Evolutionary conservation across 1,284 basidiomycete species (phyloP).

Genomic region (Takashimella koratensis): DNA sequence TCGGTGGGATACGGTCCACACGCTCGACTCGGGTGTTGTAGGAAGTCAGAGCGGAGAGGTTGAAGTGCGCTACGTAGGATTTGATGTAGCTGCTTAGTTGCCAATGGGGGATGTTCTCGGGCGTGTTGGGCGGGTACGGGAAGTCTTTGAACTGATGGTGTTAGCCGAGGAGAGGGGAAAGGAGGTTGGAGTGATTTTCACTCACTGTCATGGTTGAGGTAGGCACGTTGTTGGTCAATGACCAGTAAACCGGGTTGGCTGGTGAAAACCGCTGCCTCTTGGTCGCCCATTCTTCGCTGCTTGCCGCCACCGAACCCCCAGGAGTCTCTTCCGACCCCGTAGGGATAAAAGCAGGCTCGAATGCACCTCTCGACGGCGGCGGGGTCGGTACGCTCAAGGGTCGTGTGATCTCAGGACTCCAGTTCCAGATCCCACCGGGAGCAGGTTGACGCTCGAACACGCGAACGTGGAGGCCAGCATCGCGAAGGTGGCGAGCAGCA

Average conservation of each 20-base stretch:
- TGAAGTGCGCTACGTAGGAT: constrained; percentile 47
- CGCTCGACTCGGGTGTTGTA: constrained; percentile 56
- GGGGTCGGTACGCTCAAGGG: constrained; percentile 51
- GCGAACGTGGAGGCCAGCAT: constrained; percentile 49
- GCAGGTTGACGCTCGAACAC: constrained; percentile 52
- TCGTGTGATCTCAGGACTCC: constrained; percentile 46
- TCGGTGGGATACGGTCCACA: constrained; percentile 24
- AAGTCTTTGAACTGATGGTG: constrained; percentile 27
- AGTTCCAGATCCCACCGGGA: constrained; percentile 55
- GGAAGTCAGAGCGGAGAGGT: constrained; percentile 46
- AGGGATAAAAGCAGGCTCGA: constrained; percentile 15
- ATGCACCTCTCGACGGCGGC: constrained; percentile 50
- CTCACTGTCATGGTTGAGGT: constrained; percentile 34
- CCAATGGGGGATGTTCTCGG: constrained; percentile 22
- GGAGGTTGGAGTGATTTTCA: constrained; percentile 33
- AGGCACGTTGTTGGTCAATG: constrained; percentile 52
- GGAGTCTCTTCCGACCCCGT: constrained; percentile 15
- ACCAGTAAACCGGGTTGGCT: constrained; percentile 53
- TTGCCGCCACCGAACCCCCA: too few relatives aligned
- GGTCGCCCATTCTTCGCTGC: too few relatives aligned
- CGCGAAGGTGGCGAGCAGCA: constrained; percentile 24
- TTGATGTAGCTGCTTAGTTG: constrained; percentile 30
- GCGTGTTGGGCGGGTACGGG: constrained; percentile 23
- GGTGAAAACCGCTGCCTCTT: constrained; percentile 44
- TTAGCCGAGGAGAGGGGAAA: constrained; percentile 39